Evolutionary conservation across 2,329 filamentous ascomycete species (phyloP).

Genomic region (Aspergillus novofumigatus): DNA sequence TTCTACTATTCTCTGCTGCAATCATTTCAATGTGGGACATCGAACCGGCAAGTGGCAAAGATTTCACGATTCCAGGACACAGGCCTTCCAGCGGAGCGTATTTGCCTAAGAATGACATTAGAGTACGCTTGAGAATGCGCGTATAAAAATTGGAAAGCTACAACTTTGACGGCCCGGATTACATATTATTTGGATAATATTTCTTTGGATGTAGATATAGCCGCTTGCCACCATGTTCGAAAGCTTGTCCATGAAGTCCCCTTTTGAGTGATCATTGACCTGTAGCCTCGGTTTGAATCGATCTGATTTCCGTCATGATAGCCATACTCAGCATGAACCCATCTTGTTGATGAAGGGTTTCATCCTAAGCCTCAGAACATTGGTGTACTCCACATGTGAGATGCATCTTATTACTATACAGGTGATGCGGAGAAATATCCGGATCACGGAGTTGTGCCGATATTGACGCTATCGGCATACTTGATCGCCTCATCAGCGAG

Average conservation of each 20-base stretch:
- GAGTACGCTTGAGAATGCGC: conserved; percentile 50
- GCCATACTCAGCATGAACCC: background rate
- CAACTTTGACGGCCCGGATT: no score
- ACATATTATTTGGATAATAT: no score
- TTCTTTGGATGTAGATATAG: background rate
- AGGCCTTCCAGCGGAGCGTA: conserved; percentile 48
- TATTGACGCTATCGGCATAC: background rate
- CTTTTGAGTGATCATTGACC: background rate
- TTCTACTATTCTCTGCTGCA: conserved; percentile 49
- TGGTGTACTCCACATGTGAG: background rate
- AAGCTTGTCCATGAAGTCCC: background rate
- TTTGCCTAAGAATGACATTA: conserved; percentile 49
- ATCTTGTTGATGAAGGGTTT: background rate
- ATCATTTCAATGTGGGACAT: conserved; percentile 57
- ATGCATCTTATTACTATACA: background rate
- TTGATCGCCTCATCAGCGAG: background rate
- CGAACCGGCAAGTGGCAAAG: conserved; percentile 40
- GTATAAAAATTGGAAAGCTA: conserved; percentile 14
- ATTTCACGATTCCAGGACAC: conserved; percentile 51
- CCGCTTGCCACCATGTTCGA: background rate
- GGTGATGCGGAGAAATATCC: conserved; percentile 15
- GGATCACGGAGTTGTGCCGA: conserved; percentile 13
- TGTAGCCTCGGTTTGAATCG: background rate
- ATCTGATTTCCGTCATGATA: background rate
- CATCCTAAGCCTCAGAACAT: background rate